phyloP scores from a whole-genome alignment of 495 filamentous ascomycete genomes.

The Aspergillus campestris region DNA sequence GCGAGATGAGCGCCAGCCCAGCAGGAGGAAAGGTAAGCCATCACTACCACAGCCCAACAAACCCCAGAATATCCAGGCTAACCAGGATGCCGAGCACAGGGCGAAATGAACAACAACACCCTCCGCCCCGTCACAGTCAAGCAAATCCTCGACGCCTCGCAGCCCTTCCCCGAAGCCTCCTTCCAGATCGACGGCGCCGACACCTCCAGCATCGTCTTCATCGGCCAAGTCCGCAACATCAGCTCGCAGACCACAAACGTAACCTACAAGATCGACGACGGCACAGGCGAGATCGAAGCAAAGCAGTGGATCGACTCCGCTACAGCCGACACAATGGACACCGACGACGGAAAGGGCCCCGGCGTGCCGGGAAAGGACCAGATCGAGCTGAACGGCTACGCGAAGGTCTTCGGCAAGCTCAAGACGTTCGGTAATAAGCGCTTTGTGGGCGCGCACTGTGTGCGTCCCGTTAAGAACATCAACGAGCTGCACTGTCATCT shows the following conservation, averaged over 20 bases:
- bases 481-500: constrained; percentile 89
- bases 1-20: constrained; percentile 38
- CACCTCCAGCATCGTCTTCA: constrained; percentile 57
- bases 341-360: constrained; percentile 24
- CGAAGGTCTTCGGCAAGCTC: constrained; percentile 71
- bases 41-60: not conserved
- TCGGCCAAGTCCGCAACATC: constrained; percentile 85
- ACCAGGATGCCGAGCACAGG: constrained; percentile 5
- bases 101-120: constrained; percentile 52
- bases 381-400: constrained; percentile 62
- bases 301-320: constrained; percentile 80
- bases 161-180: constrained; percentile 61
- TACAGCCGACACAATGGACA: constrained; percentile 42
- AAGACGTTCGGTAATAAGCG: constrained; percentile 71
- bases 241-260: constrained; percentile 80
- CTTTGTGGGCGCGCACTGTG: constrained; percentile 70
- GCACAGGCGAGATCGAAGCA: constrained; percentile 84
- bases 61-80: not conserved
- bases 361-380: constrained; percentile 33
- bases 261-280: constrained; percentile 90
- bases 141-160: constrained; percentile 74
- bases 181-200: constrained; percentile 73
- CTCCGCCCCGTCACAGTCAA: constrained; percentile 91
- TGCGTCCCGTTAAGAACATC: constrained; percentile 69
- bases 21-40: constrained; percentile 33